phyloP scores from a whole-genome alignment of 352 stramenopile species.

The Chrysophaeum taylorii region DNA sequence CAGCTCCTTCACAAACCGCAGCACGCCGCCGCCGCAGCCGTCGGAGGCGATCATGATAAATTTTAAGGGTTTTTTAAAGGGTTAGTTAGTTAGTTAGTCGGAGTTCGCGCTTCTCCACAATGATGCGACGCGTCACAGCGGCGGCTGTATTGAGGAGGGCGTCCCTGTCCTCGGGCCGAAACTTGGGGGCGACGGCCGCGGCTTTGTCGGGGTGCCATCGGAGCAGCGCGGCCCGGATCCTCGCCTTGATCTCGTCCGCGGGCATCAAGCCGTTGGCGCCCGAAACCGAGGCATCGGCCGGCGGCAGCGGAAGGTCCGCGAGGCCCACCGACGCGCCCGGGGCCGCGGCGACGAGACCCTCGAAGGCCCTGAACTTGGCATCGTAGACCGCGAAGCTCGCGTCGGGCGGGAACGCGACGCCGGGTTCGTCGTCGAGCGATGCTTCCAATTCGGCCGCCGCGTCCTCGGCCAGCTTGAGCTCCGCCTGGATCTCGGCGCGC shows the following conservation, averaged over 20 bases:
- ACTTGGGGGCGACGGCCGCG: not conserved
- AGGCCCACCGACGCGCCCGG: not conserved
- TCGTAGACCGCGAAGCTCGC: not conserved
- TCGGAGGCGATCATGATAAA: too few species aligned
- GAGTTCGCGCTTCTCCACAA: constrained; percentile 10
- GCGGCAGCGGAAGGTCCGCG: not conserved
- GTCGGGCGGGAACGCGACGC: too few species aligned
- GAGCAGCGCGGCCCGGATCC: not conserved
- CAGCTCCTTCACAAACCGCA: too few species aligned
- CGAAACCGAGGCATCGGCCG: not conserved
- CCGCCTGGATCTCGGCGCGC: too few species aligned
- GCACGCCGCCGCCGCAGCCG: too few species aligned
- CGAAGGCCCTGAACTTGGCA: not conserved
- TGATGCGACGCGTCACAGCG: constrained; percentile 1
- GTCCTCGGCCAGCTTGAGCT: too few species aligned
- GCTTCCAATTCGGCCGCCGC: too few species aligned
- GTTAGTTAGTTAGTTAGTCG: too few species aligned
- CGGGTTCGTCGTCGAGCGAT: too few species aligned
- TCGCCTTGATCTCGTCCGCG: not conserved
- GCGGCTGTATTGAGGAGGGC: not conserved
- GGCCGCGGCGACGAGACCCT: not conserved
- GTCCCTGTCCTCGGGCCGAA: not conserved
- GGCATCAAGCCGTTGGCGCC: not conserved
- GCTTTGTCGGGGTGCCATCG: constrained; percentile 6
- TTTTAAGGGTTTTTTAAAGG: too few species aligned